These are phyloP conservation scores for Lactarius psammicola DNA, from an alignment of 768 basidiomycete genomes.

Conservation along the genomic window DNA sequence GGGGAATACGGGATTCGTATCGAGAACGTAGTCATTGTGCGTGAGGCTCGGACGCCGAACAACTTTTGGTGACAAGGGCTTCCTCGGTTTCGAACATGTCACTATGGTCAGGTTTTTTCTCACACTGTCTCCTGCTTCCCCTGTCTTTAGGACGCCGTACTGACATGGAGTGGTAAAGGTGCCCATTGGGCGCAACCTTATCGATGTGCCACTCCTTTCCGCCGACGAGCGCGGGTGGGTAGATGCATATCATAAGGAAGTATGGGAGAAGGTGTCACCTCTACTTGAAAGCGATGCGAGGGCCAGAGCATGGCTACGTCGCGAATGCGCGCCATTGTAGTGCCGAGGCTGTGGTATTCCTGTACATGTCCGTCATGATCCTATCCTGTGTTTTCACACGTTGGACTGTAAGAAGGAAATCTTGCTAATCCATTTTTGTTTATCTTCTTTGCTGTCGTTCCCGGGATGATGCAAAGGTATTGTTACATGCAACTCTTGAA, in stretches of 20 bases:
- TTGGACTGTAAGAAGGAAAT: not conserved
- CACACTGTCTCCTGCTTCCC: not conserved
- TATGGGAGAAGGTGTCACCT: slow-evolving; percentile 69
- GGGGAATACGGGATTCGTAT: slow-evolving; percentile 91
- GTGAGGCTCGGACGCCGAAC: slow-evolving; percentile 62
- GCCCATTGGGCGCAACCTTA: slow-evolving; percentile 84
- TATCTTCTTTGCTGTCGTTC: too few species aligned
- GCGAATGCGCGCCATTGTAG: slow-evolving; percentile 49
- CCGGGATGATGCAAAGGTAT: too few species aligned
- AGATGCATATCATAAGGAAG: slow-evolving; percentile 78
- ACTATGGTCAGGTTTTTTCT: slow-evolving; percentile 65
- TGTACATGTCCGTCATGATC: not conserved
- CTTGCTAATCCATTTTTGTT: not conserved
- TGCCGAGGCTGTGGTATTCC: not conserved
- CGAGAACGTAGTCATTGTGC: slow-evolving; percentile 84
- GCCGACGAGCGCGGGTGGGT: slow-evolving; percentile 77
- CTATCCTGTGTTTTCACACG: too few species aligned
- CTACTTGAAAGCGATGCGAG: slow-evolving; percentile 59
- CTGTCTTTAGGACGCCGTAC: not conserved
- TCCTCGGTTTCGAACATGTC: slow-evolving; percentile 79
- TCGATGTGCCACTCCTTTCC: slow-evolving; percentile 62
- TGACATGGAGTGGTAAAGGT: slow-evolving; percentile 42
- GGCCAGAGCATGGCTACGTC: slow-evolving; percentile 61
- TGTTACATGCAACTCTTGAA: too few species aligned
- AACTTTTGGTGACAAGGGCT: slow-evolving; percentile 83